Evolutionary conservation across 495 filamentous ascomycete species (phyloP), one percentile per base, ranked within the genome.

Genomic region (Annulohypoxylon bovei): DNA sequence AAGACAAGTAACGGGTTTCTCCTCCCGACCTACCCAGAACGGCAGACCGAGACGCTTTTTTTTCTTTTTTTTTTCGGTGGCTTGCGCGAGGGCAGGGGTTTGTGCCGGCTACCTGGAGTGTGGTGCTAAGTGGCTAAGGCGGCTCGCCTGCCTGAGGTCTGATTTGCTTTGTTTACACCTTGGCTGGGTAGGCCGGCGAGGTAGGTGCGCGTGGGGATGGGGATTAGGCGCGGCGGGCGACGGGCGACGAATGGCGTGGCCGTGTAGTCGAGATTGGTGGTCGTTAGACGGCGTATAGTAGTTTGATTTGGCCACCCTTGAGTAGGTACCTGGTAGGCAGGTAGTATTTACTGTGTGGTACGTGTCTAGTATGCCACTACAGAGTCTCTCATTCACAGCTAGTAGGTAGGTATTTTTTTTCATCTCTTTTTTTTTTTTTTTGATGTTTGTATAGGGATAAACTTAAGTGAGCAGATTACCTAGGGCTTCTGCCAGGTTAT

Each of bases 1-100:
- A n/a, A n/a, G 62, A 65, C 62, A 65, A 32, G 52, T 65, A 65
- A 65, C 62, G 62, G 53, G 42, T 46, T 52, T 20, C 52, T 42
- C 16, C 33, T 56, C 40, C 23, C 23, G 23, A 35, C 23, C 37
- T 67, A 27, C 54, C 63, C 20, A 67, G 54, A 53, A 44, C 30
- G 63, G 63, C 44, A 67, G 63, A 16, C 54, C 63, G 63, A 59
- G 42, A 14, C n/a, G 6, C 5, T 27, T n/a, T 28, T 52, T 23
- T 20, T 11, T 12, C 14, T 11, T 27, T n/a, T 28, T 52, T 23
- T 20, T 11, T 12, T 47, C 44, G 44, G 46, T 50, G 46, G 46
- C 46, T 50, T 47, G 23, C 46, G 28, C 12, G 6, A 11, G 46
- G 46, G 11, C 12, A 50, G 25, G 46, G n/a, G n/a, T n/a, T n/a